These are phyloP conservation scores for Mycosphaerella arachidis DNA, from an alignment of 2,329 filamentous ascomycete genomes.

Conservation along the genomic window DNA sequence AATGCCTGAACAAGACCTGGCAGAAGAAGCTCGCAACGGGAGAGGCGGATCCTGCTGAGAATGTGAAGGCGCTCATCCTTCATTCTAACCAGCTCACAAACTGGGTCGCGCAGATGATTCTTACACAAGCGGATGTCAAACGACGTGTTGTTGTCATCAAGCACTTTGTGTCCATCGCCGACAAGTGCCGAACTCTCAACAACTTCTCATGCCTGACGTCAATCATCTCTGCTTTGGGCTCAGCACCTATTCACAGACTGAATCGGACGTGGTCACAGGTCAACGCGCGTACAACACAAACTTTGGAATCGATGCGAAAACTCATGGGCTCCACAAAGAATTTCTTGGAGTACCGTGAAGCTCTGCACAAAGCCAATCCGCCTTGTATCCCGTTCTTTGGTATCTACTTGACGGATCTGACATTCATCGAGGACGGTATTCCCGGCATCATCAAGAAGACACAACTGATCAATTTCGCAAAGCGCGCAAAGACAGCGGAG, in stretches of 20 bases:
- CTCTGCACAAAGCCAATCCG: conserved; percentile 85
- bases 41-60: conserved; percentile 79
- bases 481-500: conserved; percentile 94
- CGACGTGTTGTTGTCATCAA: conserved; percentile 97
- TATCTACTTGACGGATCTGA: conserved; percentile 96
- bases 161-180: conserved; percentile 92
- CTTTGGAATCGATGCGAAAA: conserved; percentile 84
- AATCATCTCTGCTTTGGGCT: conserved; percentile 92
- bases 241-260: conserved; percentile 88
- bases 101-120: conserved; percentile 98
- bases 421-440: conserved; percentile 98
- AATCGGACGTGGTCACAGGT: conserved; percentile 94
- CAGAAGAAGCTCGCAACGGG: conserved; percentile 86
- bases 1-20: conserved; percentile 98
- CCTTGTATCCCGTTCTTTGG: conserved; percentile 98
- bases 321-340: conserved; percentile 98
- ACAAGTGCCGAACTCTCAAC: conserved; percentile 91
- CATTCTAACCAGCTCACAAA: conserved; percentile 99
- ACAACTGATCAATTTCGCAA: conserved; percentile 96
- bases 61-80: conserved; percentile 92
- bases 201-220: conserved; percentile 97
- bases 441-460: conserved; percentile 95
- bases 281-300: conserved; percentile 72
- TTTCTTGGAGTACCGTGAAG: conserved; percentile 93
- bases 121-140: conserved; percentile 90